Base-by-base conservation (phyloP, 352 stramenopile genomes). In the Globisporangium rhizosaccharum region DNA sequence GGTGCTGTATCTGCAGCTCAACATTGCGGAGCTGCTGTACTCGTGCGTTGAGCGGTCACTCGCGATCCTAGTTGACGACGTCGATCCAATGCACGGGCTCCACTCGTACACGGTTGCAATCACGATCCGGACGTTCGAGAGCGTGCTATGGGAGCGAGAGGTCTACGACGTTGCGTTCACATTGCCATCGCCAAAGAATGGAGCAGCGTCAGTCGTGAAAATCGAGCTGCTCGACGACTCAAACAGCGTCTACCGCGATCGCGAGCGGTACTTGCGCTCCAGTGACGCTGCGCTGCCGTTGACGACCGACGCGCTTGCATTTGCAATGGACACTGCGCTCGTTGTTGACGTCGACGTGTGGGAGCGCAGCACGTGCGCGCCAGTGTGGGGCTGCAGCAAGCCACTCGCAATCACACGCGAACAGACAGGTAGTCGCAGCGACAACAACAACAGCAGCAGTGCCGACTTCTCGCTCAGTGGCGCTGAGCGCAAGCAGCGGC, bases 341-440 rank as follows among this genome's bases (percentile, higher is more conserved):
- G 12, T 82, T 28, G 65, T 87, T n/a, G 79, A 88, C 45, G 71
- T 87, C 36, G 79, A 51, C 11, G 58, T 85, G 15, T 88, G 79
- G 79, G 76, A 84, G 25, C 61, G 59, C 37, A 70, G 59, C 48
- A 66, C 75, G 12, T 83, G 72, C 39, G 51, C 67, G 3, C 79
- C 76, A 9, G 51, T 88, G 9, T 88, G 79, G 76, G 67, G 65
- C 5, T 72, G 83, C 33, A 81, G 58, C 41, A 66, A 70, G 26
- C 44, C 63, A 1, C 59, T 83, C 5, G 51, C 73, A 3, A 37
- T 80, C 4, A 18, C 50, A 2, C 30, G 45, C 0, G 14, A 25
- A 5, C 49, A 18, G 10, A 10, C 20, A 52, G 50, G 54, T 6
- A 30, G 53, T n/a, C 14, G 23, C 10, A 28, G 18, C 14, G 56